Conservation (phyloP, 1,284 basidiomycete genomes). For the Inonotus hispidus region DNA sequence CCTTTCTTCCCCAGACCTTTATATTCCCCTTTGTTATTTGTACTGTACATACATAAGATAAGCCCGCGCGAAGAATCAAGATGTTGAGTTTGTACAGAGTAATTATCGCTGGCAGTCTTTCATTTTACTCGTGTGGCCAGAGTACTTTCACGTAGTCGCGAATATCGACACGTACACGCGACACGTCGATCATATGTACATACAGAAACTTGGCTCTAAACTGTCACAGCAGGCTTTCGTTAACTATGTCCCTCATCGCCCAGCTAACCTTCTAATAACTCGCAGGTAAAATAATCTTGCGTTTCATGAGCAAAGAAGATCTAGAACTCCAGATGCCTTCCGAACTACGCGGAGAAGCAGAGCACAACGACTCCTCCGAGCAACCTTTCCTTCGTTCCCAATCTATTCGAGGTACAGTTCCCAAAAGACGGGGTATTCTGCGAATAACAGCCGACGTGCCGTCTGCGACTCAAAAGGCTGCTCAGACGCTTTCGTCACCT, state of each 20-base stretch:
- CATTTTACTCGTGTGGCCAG: too few species aligned
- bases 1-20: neutral
- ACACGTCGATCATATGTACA: neutral
- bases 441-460: slow-evolving; percentile 15
- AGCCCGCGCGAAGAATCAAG: neutral
- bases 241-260: neutral
- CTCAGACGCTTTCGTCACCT: slow-evolving; percentile 30
- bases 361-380: too few species aligned
- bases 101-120: too few species aligned
- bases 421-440: slow-evolving; percentile 10
- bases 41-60: neutral
- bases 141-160: too few species aligned
- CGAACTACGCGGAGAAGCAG: slow-evolving; percentile 2
- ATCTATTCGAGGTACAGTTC: neutral
- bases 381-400: neutral
- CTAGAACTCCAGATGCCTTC: slow-evolving; percentile 18
- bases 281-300: neutral
- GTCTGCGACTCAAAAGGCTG: neutral
- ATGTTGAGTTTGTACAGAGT: too few species aligned
- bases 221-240: neutral
- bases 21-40: neutral
- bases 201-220: neutral
- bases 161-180: too few species aligned
- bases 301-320: slow-evolving; percentile 10
- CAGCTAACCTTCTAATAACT: neutral